Conservation (phyloP, 2,329 filamentous ascomycete species). For the Fusarium sp. region DNA sequence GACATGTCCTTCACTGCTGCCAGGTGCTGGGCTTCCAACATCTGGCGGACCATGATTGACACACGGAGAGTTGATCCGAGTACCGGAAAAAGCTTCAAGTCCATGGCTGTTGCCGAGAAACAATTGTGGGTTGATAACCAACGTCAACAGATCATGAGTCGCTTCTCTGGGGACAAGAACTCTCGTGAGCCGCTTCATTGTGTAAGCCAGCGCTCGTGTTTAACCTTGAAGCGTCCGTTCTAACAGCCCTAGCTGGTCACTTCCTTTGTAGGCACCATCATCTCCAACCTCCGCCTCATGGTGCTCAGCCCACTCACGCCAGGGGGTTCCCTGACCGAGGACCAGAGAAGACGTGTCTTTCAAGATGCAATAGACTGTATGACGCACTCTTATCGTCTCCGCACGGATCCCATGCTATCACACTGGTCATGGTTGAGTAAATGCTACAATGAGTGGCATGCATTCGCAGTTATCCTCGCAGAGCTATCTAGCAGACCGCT, state of each 20-base stretch:
- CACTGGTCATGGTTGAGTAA: slow-evolving; percentile 23
- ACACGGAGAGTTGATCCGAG: slow-evolving; percentile 10
- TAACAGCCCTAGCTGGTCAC: slow-evolving; percentile 12
- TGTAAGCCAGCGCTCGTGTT: slow-evolving; percentile 9
- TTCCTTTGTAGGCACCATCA: slow-evolving; percentile 16
- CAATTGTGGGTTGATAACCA: slow-evolving; percentile 13
- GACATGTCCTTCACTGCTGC: slow-evolving; percentile 26
- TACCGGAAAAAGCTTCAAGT: slow-evolving; percentile 21
- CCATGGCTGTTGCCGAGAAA: slow-evolving; percentile 20
- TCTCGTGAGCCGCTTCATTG: slow-evolving; percentile 6
- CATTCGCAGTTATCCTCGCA: slow-evolving; percentile 16
- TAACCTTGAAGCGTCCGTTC: not conserved
- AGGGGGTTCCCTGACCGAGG: slow-evolving; percentile 5
- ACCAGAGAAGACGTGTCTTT: slow-evolving; percentile 17
- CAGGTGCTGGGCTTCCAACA: slow-evolving; percentile 22
- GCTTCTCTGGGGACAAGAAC: not conserved
- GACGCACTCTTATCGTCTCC: slow-evolving; percentile 17
- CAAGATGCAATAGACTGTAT: slow-evolving; percentile 19
- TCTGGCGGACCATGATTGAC: slow-evolving; percentile 26
- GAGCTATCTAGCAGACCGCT: slow-evolving; percentile 15
- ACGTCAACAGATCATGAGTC: not conserved
- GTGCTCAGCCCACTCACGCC: slow-evolving; percentile 12
- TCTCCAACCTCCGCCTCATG: slow-evolving; percentile 12
- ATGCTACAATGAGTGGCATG: slow-evolving; percentile 21
- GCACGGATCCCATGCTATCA: slow-evolving; percentile 2